These are phyloP conservation scores for Typha latifolia DNA, from an alignment of 176 grass and related monocot genomes.

Conservation along the genomic window DNA sequence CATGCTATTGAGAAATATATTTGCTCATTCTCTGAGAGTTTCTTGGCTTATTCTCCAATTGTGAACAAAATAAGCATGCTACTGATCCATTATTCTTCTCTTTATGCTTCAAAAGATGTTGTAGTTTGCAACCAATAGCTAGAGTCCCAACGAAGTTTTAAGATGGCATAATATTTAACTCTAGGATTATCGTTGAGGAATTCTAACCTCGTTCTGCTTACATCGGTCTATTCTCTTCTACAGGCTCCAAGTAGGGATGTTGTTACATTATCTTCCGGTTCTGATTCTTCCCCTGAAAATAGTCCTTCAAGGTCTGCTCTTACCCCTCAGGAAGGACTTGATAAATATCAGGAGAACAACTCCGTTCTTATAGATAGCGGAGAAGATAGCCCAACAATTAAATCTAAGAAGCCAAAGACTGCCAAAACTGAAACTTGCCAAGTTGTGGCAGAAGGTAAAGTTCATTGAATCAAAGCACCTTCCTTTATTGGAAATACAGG, in stretches of 20 bases:
- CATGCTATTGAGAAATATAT: background rate
- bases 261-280: slow-evolving; percentile 58
- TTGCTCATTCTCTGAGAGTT: background rate
- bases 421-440: slow-evolving; percentile 19
- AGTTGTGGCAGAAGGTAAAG: slow-evolving; percentile 33
- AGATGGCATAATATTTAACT: slow-evolving; percentile 1
- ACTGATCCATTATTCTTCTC: background rate
- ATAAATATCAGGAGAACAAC: slow-evolving; percentile 12
- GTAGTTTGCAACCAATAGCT: background rate
- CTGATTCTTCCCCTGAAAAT: slow-evolving; percentile 45
- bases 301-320: slow-evolving; percentile 29
- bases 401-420: slow-evolving; percentile 18
- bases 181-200: background rate
- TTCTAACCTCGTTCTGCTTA: slow-evolving; percentile 1
- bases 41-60: background rate
- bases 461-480: background rate
- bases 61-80: background rate
- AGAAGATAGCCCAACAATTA: slow-evolving; percentile 25
- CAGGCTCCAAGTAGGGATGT: slow-evolving; percentile 41
- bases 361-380: slow-evolving; percentile 23
- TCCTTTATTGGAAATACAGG: slow-evolving; percentile 1
- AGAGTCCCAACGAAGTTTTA: background rate
- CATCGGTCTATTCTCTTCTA: slow-evolving; percentile 3
- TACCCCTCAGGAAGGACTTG: slow-evolving; percentile 17
- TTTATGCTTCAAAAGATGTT: background rate